phyloP scores from a whole-genome alignment of 306 rosid species.

The Mucuna pruriens region DNA sequence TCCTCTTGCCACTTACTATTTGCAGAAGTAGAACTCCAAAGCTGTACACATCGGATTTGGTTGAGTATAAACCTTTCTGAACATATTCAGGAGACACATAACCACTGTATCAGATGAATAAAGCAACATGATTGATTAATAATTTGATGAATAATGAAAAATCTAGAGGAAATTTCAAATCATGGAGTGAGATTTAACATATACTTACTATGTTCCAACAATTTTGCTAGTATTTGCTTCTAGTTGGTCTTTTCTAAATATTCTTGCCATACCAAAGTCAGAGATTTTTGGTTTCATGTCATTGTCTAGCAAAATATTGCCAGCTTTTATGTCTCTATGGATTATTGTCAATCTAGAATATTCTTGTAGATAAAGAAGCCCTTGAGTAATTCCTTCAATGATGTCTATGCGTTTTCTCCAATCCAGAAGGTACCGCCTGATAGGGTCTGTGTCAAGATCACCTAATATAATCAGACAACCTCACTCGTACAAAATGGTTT shows the following conservation, averaged over 20 bases:
- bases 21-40: constrained; percentile 51
- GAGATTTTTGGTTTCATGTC: constrained; percentile 49
- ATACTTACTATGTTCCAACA: constrained; percentile 51
- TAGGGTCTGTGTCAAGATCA: constrained; percentile 32
- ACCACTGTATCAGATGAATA: constrained; percentile 33
- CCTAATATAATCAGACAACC: too few relatives aligned
- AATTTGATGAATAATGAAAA: not conserved
- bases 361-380: constrained; percentile 52
- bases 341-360: constrained; percentile 43
- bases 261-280: constrained; percentile 50
- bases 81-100: constrained; percentile 48
- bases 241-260: constrained; percentile 22
- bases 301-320: constrained; percentile 40
- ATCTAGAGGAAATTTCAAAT: not conserved
- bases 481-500: not conserved
- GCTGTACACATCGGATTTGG: constrained; percentile 45
- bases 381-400: constrained; percentile 49
- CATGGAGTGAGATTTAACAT: not conserved
- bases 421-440: constrained; percentile 1
- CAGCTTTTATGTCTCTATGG: constrained; percentile 45
- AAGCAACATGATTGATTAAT: not conserved
- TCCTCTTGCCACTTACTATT: constrained; percentile 45
- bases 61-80: constrained; percentile 33
- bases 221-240: constrained; percentile 48
- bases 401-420: constrained; percentile 39